Evolutionary conservation across 768 basidiomycete species (phyloP).

Genomic region (Auriscalpium orientale): DNA sequence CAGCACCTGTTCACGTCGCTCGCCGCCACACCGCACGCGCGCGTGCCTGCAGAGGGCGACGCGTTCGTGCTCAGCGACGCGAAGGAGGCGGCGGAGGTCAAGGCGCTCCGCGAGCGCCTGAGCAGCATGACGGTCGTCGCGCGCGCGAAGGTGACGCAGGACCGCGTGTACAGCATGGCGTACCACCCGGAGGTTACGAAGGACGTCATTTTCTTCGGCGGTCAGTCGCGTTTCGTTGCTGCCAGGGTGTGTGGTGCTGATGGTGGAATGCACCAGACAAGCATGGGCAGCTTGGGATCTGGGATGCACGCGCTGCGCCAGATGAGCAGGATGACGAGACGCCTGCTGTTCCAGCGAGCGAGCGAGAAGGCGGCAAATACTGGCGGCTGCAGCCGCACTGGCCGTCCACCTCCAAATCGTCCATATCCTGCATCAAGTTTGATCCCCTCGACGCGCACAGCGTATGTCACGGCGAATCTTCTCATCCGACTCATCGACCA

Average conservation of each 20-base stretch:
- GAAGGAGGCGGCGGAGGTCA: conserved; percentile 40
- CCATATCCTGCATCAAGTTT: conserved; percentile 70
- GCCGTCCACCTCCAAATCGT: conserved; percentile 75
- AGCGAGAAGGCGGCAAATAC: conserved; percentile 61
- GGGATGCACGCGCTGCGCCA: conserved; percentile 70
- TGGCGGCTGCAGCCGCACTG: conserved; percentile 80
- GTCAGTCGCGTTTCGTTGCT: conserved; percentile 26
- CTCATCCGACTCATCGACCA: background rate
- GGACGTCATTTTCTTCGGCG: conserved; percentile 84
- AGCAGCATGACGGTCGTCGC: conserved; percentile 56
- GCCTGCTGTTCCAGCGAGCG: conserved; percentile 30
- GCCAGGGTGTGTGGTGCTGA: background rate
- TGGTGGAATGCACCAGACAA: conserved; percentile 50
- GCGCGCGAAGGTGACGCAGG: conserved; percentile 72
- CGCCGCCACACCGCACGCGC: conserved; percentile 28
- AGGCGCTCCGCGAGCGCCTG: conserved; percentile 47
- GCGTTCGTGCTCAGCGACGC: conserved; percentile 42
- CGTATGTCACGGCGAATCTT: conserved; percentile 31
- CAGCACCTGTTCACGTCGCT: conserved; percentile 36
- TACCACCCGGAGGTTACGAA: conserved; percentile 77
- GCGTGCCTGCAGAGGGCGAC: conserved; percentile 38
- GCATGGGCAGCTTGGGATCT: conserved; percentile 75
- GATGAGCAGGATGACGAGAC: conserved; percentile 68
- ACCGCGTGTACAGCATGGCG: conserved; percentile 68
- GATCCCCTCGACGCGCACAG: conserved; percentile 71